Percentiles rank a stretch among this genome's conserved stretches.
These are phyloP conservation scores for Aspergillus awamori DNA, from an alignment of 2,329 filamentous ascomycete species.

Conservation along the genomic window DNA sequence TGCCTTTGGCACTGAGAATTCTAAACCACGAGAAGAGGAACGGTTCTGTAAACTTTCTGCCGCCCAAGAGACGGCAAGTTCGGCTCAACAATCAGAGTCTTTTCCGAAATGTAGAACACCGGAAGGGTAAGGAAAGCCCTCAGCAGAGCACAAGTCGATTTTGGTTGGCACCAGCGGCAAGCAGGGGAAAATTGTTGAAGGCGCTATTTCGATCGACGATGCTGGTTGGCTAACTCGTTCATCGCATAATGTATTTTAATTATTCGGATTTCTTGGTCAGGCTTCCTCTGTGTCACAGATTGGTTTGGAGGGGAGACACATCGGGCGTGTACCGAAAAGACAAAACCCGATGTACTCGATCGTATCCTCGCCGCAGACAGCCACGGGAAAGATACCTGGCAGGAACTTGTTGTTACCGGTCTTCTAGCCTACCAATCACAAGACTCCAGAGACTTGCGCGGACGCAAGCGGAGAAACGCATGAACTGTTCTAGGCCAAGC, in stretches of 20 bases:
- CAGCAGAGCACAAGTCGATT: slow-evolving; percentile 15
- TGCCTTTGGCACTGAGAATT: slow-evolving; percentile 13
- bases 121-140: slow-evolving; percentile 16
- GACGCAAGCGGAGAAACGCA: slow-evolving; percentile 13
- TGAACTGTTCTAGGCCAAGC: slow-evolving; percentile 7
- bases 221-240: slow-evolving; percentile 15
- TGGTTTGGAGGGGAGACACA: slow-evolving; percentile 17
- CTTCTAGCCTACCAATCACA: slow-evolving; percentile 13
- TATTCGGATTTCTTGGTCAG: slow-evolving; percentile 2
- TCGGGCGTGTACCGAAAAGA: slow-evolving; percentile 29
- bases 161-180: slow-evolving; percentile 29
- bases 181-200: slow-evolving; percentile 24
- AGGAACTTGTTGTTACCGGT: slow-evolving; percentile 22
- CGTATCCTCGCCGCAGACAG: slow-evolving; percentile 26
- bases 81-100: slow-evolving; percentile 22
- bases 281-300: not conserved
- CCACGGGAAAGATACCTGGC: slow-evolving; percentile 25
- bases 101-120: slow-evolving; percentile 26
- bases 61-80: slow-evolving; percentile 22
- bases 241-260: slow-evolving; percentile 5
- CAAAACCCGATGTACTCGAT: slow-evolving; percentile 18
- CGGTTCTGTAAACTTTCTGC: slow-evolving; percentile 16
- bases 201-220: slow-evolving; percentile 18
- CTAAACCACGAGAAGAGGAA: slow-evolving; percentile 13
- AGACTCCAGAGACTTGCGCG: not conserved